Conservation (phyloP, 768 basidiomycete species). For the Tricholoma furcatifolium region DNA sequence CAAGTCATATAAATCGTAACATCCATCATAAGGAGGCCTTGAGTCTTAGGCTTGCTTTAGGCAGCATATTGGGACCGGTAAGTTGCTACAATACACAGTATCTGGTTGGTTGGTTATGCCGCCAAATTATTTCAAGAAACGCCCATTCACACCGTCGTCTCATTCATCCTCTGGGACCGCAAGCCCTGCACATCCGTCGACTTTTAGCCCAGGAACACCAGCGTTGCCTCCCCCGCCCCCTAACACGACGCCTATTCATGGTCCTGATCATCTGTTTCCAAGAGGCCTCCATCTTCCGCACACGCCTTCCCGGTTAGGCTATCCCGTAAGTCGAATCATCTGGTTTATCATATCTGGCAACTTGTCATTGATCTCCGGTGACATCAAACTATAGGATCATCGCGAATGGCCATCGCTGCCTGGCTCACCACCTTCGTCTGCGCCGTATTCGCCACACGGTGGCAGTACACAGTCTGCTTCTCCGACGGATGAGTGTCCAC, state of each 20-base stretch:
- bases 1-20: constrained; percentile 27
- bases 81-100: constrained; percentile 24
- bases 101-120: constrained; percentile 10
- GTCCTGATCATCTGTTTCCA: constrained; percentile 25
- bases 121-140: constrained; percentile 41
- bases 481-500: constrained; percentile 12
- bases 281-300: constrained; percentile 21
- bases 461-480: constrained; percentile 7
- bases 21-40: constrained; percentile 48
- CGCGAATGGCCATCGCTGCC: constrained; percentile 8
- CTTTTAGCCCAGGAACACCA: constrained; percentile 21
- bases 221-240: constrained; percentile 24
- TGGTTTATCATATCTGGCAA: neutral
- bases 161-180: constrained; percentile 51
- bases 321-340: constrained; percentile 13
- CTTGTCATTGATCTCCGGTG: constrained; percentile 1
- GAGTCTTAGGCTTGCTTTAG: constrained; percentile 53
- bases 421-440: constrained; percentile 11
- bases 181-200: constrained; percentile 41
- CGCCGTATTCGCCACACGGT: constrained; percentile 10
- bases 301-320: constrained; percentile 21
- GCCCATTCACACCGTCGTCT: constrained; percentile 41
- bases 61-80: constrained; percentile 61
- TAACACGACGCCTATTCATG: constrained; percentile 21
- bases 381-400: constrained; percentile 10